Evolutionary conservation across 352 stramenopile genomes (phyloP).

Genomic region (Phytophthora sansomeana): DNA sequence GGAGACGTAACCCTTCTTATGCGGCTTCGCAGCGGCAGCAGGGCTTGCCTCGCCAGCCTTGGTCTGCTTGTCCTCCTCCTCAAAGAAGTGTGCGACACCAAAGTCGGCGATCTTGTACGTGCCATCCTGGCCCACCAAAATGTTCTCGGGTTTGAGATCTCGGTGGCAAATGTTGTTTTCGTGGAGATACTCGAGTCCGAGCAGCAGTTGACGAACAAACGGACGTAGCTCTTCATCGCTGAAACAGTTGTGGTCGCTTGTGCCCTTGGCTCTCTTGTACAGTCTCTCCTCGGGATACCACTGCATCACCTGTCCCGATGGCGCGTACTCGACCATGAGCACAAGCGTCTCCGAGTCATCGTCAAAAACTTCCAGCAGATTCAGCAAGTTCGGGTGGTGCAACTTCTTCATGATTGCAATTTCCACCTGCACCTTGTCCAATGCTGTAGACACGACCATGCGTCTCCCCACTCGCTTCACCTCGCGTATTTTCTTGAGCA

Average conservation of each 20-base stretch:
- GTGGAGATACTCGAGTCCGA: constrained; percentile 86
- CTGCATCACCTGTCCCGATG: constrained; percentile 85
- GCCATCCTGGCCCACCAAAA: constrained; percentile 70
- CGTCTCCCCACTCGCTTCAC: constrained; percentile 80
- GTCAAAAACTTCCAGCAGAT: constrained; percentile 85
- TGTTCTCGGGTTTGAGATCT: constrained; percentile 89
- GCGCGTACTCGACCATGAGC: constrained; percentile 88
- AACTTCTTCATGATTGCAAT: constrained; percentile 93
- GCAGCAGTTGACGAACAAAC: constrained; percentile 77
- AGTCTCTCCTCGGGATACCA: constrained; percentile 67
- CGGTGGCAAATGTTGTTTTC: constrained; percentile 89
- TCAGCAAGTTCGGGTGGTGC: constrained; percentile 77
- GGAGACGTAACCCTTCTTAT: constrained; percentile 81
- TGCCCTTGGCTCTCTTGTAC: constrained; percentile 54
- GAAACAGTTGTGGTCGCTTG: constrained; percentile 44
- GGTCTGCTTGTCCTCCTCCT: constrained; percentile 53
- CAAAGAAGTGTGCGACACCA: constrained; percentile 86
- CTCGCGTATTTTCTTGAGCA: constrained; percentile 88
- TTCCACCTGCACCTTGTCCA: constrained; percentile 90
- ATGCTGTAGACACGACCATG: constrained; percentile 88
- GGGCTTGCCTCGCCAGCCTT: constrained; percentile 13
- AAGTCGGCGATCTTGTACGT: constrained; percentile 89
- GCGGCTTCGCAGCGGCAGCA: constrained; percentile 23
- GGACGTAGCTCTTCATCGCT: constrained; percentile 60
- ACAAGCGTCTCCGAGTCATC: constrained; percentile 86